Evolutionary conservation across 257 asterid species (phyloP).

Genomic region (Euphrasia confusa): DNA sequence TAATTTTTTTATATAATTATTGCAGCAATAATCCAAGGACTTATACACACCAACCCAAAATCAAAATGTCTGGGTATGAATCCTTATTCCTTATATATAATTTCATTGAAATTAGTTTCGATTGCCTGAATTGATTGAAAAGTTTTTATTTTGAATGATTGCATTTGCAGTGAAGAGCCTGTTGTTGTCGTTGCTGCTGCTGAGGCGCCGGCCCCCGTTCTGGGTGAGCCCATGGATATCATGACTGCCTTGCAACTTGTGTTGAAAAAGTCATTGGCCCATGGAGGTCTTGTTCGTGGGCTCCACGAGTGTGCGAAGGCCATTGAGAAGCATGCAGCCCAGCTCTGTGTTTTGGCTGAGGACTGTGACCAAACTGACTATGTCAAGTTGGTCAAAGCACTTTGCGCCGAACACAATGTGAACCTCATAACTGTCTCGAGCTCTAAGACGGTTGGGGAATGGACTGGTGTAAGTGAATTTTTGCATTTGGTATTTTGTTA

Average conservation of each 20-base stretch:
- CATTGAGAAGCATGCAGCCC: conserved; percentile 50
- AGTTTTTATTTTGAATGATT: too few species aligned
- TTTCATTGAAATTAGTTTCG: too few species aligned
- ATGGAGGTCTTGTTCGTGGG: conserved; percentile 24
- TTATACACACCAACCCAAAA: too few species aligned
- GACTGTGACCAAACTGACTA: conserved; percentile 44
- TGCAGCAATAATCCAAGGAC: too few species aligned
- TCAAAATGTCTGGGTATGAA: too few species aligned
- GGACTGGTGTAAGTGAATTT: conserved; percentile 44
- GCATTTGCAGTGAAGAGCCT: too few species aligned
- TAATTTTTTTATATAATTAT: too few species aligned
- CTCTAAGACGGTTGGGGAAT: conserved; percentile 51
- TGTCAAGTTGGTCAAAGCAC: conserved; percentile 37
- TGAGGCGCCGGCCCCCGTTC: too few species aligned
- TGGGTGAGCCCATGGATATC: conserved; percentile 60
- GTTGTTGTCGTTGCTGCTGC: too few species aligned
- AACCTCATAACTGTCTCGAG: conserved; percentile 43
- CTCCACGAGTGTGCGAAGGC: conserved; percentile 49
- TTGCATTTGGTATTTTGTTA: neutral
- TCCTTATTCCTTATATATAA: too few species aligned
- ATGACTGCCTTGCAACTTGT: conserved; percentile 33
- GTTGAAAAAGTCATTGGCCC: conserved; percentile 15
- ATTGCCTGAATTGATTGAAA: too few species aligned
- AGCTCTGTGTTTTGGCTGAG: conserved; percentile 53
- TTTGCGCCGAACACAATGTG: conserved; percentile 47